Percentiles rank a stretch among this genome's conserved stretches.
These are phyloP conservation scores for Ophiorrhiza pumila DNA, from an alignment of 257 asterid genomes.

Conservation along the genomic window DNA sequence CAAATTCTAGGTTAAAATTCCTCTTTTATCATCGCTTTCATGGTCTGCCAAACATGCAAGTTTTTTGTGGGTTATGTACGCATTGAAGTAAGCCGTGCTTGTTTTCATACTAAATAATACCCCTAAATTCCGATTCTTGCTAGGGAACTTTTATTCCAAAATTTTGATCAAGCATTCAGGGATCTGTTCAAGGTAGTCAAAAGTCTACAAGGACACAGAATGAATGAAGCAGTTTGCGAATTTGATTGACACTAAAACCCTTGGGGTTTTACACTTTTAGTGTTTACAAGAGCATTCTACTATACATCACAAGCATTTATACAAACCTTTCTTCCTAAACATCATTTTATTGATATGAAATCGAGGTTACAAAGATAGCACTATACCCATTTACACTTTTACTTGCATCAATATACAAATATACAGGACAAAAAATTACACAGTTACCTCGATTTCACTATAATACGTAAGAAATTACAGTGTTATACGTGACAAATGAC, in stretches of 20 bases:
- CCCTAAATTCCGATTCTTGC: too few species aligned
- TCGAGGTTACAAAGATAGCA: too few species aligned
- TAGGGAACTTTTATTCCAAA: too few species aligned
- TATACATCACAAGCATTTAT: not conserved
- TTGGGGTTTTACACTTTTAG: not conserved
- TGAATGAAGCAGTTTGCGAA: not conserved
- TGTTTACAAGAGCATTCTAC: not conserved
- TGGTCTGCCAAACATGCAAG: too few species aligned
- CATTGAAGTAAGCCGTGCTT: too few species aligned
- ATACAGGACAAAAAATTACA: conserved; percentile 8
- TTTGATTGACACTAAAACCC: not conserved
- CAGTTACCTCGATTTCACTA: too few species aligned
- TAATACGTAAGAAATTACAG: not conserved
- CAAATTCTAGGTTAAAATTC: too few species aligned
- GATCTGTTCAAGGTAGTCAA: too few species aligned
- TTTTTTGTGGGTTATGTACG: too few species aligned
- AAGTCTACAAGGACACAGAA: not conserved
- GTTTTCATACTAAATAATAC: too few species aligned
- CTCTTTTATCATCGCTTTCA: too few species aligned
- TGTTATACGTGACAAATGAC: not conserved
- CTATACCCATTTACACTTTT: not conserved
- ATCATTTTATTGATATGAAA: not conserved
- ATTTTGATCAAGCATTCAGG: too few species aligned
- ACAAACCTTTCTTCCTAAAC: not conserved
- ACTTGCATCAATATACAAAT: conserved; percentile 7